phyloP scores from a whole-genome alignment of 2,329 filamentous ascomycete genomes.

The Trichoderma pleuroti region DNA sequence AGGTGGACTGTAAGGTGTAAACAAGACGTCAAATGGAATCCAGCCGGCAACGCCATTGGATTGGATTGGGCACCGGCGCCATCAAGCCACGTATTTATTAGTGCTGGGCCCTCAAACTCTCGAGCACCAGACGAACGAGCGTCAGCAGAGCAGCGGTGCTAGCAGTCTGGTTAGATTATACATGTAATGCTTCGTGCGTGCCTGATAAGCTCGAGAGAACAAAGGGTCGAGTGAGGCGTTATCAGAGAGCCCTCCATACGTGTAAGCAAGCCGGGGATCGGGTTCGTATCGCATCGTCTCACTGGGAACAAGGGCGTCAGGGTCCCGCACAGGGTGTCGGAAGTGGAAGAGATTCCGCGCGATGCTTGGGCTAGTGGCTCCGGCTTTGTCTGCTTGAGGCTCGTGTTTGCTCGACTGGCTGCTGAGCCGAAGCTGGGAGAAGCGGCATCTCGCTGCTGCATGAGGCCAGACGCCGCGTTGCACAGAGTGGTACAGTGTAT shows the following conservation, averaged over 20 bases:
- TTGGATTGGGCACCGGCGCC: neutral
- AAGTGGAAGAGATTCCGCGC: conserved; percentile 1
- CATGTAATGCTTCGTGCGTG: neutral
- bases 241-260: neutral
- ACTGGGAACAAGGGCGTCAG: neutral
- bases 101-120: neutral
- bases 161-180: neutral
- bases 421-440: neutral
- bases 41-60: neutral
- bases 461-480: too few species aligned
- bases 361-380: neutral
- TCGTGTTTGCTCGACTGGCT: neutral
- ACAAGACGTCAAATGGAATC: neutral
- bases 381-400: neutral
- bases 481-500: too few species aligned
- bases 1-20: neutral
- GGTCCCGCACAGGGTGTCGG: neutral
- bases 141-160: neutral
- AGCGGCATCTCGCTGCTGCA: too few species aligned
- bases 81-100: conserved; percentile 5
- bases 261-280: conserved; percentile 1
- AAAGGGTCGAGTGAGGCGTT: neutral
- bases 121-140: neutral
- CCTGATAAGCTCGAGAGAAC: neutral
- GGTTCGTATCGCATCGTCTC: neutral